Evolutionary conservation across 257 asterid genomes (phyloP), one percentile per base, ranked within the genome.

Genomic region (Nicotiana otophora): DNA sequence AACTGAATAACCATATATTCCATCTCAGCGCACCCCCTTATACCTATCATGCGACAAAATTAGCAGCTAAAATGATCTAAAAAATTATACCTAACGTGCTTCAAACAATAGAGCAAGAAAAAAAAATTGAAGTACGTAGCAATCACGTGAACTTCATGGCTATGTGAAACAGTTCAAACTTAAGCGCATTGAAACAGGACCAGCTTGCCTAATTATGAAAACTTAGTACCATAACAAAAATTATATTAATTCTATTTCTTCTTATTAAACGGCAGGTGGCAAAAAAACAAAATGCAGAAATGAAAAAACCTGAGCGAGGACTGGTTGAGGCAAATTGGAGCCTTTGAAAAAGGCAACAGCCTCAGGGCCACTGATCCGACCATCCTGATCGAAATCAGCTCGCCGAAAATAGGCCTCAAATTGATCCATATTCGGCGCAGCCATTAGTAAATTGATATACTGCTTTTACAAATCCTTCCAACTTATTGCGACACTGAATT

Each of bases 341-440:
- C 90, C 97, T 82, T 88, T 93, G 85, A 95, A 91, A 87, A 95
- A 95, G 46, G 91, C 80, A 86, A 91, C 93, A 57, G 99, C 99
- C 91, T 95, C 98, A 63, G 55, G 83, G 69, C 99, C 98, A 85
- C 95, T 95, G 85, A 95, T 86, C 88, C 96, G 93, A 66, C 99
- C 99, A 82, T 95, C 98, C 78, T 92, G 99, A 92, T 95, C 98
- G 92, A 91, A 85, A 89, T 95, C 99, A 42, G 98, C 99, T 82
- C 91, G 90, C 91, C 87, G 90, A 82, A 95, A 95, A 87, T 86
- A 95, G 14, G 88, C 90, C 69, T 95, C 99, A 68, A 95, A 95
- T 82, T 92, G 93, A 83, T 94, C 93, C 90, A 87, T 86, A 84
- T 87, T 93, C 80, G 48, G 79, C 54, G 87, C 82, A 78, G 86